Evolutionary conservation across 805 yeast genomes (phyloP), one percentile per base, ranked within the genome.

Genomic region (Kurtzmaniella cleridarum): DNA sequence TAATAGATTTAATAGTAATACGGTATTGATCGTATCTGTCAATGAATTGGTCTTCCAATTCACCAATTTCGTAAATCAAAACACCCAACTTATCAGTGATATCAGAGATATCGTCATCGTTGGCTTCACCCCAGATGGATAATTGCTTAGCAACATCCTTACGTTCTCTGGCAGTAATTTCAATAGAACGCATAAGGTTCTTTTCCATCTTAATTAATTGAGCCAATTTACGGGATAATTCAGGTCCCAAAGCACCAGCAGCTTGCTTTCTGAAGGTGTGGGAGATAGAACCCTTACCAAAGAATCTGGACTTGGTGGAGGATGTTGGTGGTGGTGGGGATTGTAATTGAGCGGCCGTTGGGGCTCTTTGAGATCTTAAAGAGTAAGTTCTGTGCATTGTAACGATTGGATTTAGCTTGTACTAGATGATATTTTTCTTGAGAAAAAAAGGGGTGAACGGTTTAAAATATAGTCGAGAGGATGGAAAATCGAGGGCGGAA

Each of bases 1-100:
- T 84, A 63, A 91, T 79, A 38, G 93, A 78, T 75, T 91, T 93
- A 67, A 91, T 73, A 45, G 97, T 90, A 65, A 93, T 80, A 72
- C 98, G 82, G 81, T 93, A 93, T 71, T 89, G 95, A 67, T 91
- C 98, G 71, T 93, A 93, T 73, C 88, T 88, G 76, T 93, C 98
- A 60, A 91, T 88, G 77, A 87, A 90, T 66, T 88, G 95, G 70
- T 93, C 98, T 75, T 91, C 98, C 59, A 93, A 79, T 76, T 91
- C 98, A 68, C 96, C 97, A 60, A 93, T 78, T 75, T 91, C 98
- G 71, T 82, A 91, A 58, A 93, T 80, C 50, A 91, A 75, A 40
- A 91, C 97, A 62, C 98, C 98, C 63, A 91, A 78, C 71, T 93
- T 90, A 71, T 91, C 98, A 51, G 98, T 91, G 48, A 91, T 89